Evolutionary conservation across 164 flowering plant genomes (phyloP).

Genomic region (Vitis vinifera): DNA sequence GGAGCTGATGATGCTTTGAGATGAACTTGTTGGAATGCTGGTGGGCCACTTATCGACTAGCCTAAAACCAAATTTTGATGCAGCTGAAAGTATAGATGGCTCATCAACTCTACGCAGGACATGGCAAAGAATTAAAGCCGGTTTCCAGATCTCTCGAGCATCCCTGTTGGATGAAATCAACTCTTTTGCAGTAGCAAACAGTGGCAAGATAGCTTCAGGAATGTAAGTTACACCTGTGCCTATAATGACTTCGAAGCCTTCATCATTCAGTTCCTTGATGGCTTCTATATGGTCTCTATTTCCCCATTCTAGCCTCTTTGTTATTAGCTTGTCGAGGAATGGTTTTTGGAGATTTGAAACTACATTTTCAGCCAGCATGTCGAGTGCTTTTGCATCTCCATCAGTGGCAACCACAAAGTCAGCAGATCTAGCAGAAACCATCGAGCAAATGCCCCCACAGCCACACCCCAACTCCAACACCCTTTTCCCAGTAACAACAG

Average conservation of each 20-base stretch:
- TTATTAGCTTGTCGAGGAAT: constrained; percentile 30
- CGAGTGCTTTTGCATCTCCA: constrained; percentile 69
- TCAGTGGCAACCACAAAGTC: constrained; percentile 81
- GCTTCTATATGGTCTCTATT: constrained; percentile 49
- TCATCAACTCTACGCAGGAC: constrained; percentile 82
- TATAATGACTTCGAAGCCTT: constrained; percentile 76
- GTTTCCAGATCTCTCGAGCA: constrained; percentile 9
- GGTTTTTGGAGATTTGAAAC: constrained; percentile 47
- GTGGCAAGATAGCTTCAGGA: constrained; percentile 66
- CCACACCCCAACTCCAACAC: constrained; percentile 92
- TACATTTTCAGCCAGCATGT: constrained; percentile 60
- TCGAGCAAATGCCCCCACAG: constrained; percentile 82
- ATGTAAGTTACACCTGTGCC: constrained; percentile 90
- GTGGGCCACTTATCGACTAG: constrained; percentile 71
- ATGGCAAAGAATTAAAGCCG: constrained; percentile 84
- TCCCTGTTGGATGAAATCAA: constrained; percentile 39
- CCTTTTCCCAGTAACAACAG: constrained; percentile 62
- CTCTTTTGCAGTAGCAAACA: constrained; percentile 74
- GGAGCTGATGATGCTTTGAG: constrained; percentile 36
- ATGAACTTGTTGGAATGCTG: constrained; percentile 18
- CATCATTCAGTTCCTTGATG: constrained; percentile 39
- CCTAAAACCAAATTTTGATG: constrained; percentile 61
- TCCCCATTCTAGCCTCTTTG: constrained; percentile 82
- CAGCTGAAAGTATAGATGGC: constrained; percentile 74
- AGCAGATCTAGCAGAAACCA: constrained; percentile 73